A percentile compares a stretch with the other conserved stretches of the same genome.
Evolutionary conservation across 1,284 basidiomycete species (phyloP).

Genomic region (Fomes fomentarius): DNA sequence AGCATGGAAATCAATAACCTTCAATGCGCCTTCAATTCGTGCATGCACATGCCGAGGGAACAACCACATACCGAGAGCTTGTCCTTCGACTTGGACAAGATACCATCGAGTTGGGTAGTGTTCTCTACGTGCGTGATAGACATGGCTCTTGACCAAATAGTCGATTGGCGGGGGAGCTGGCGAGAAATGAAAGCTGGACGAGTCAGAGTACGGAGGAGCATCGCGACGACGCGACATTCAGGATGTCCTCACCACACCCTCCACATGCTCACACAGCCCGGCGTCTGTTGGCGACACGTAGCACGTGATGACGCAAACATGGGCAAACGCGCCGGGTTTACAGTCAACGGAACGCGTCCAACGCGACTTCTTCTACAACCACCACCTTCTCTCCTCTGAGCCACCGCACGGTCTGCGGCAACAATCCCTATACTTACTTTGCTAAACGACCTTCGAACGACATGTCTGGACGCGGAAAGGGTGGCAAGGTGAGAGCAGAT

Average conservation of each 20-base stretch:
- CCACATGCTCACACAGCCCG: not conserved
- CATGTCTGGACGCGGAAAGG: constrained; percentile 84
- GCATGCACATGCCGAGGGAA: constrained; percentile 3
- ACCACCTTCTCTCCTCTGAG: constrained; percentile 15
- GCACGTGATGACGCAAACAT: constrained; percentile 28
- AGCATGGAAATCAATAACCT: constrained; percentile 87
- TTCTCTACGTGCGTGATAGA: constrained; percentile 65
- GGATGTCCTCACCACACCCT: too few relatives aligned
- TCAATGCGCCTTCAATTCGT: not conserved
- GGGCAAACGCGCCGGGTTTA: constrained; percentile 26
- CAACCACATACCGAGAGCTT: constrained; percentile 61
- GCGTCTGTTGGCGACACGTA: constrained; percentile 1
- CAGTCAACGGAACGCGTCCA: constrained; percentile 25
- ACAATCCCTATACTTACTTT: constrained; percentile 8
- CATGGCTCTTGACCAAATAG: constrained; percentile 39
- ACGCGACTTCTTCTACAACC: constrained; percentile 27
- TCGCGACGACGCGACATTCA: too few relatives aligned
- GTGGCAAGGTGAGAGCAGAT: constrained; percentile 51
- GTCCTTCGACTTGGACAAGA: constrained; percentile 60
- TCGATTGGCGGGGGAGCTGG: constrained; percentile 15
- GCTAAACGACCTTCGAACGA: constrained; percentile 24
- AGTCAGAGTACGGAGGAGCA: constrained; percentile 23
- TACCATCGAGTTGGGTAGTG: constrained; percentile 59
- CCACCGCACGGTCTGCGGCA: constrained; percentile 15
- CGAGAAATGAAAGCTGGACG: constrained; percentile 18